These are phyloP conservation scores for Nematodospora valgi DNA, from an alignment of 805 yeast species.

Conservation along the genomic window DNA sequence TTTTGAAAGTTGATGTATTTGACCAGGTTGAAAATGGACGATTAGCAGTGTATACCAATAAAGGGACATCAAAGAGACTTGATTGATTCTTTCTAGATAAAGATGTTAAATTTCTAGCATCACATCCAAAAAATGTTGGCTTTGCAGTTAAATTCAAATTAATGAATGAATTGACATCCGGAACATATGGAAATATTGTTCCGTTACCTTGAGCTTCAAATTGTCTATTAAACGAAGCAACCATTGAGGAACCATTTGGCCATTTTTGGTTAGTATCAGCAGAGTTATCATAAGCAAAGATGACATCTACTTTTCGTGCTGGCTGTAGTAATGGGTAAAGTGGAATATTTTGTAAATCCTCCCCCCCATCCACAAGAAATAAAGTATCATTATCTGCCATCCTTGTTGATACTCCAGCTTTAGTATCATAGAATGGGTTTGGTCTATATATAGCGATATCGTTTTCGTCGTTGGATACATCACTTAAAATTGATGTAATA, in stretches of 20 bases:
- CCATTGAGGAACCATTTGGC: conserved; percentile 43
- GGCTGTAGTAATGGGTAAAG: conserved; percentile 38
- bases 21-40: conserved; percentile 59
- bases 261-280: conserved; percentile 36
- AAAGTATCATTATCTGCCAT: conserved; percentile 26
- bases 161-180: conserved; percentile 62
- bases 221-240: conserved; percentile 33
- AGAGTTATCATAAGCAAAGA: conserved; percentile 41
- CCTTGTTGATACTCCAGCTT: conserved; percentile 13
- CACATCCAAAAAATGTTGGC: conserved; percentile 85
- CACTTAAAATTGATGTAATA: conserved; percentile 21
- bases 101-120: conserved; percentile 57
- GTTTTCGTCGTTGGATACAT: conserved; percentile 21
- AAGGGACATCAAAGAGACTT: conserved; percentile 41
- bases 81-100: conserved; percentile 25
- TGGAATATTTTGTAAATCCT: conserved; percentile 41
- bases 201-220: conserved; percentile 46
- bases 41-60: conserved; percentile 75
- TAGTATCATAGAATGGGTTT: conserved; percentile 34
- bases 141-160: conserved; percentile 55
- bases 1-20: conserved; percentile 69
- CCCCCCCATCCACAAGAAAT: conserved; percentile 42
- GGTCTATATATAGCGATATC: conserved; percentile 41
- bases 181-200: conserved; percentile 77
- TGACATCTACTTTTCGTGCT: conserved; percentile 34